Evolutionary conservation across 2,329 filamentous ascomycete genomes (phyloP).

Genomic region (Raffaelea ambrosiae): DNA sequence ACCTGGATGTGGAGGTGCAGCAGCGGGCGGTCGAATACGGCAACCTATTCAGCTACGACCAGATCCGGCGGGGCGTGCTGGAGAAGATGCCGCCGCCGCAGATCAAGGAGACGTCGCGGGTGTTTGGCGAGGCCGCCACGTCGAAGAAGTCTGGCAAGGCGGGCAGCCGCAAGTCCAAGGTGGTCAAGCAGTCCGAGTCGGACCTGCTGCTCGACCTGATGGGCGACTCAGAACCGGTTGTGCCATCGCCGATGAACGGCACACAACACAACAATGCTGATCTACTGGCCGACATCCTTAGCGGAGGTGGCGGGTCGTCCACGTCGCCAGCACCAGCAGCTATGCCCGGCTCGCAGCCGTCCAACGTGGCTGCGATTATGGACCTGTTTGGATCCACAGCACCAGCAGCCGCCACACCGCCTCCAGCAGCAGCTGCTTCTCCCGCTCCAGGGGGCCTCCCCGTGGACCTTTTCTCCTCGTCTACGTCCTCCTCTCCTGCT

Average conservation of each 20-base stretch:
- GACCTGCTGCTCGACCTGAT: conserved; percentile 89
- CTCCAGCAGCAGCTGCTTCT: conserved; percentile 16
- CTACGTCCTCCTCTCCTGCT: conserved; percentile 26
- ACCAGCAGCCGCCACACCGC: neutral
- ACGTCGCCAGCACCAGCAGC: conserved; percentile 24
- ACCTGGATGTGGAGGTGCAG: conserved; percentile 90
- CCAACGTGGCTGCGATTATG: conserved; percentile 70
- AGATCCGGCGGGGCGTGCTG: conserved; percentile 79
- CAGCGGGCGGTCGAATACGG: conserved; percentile 92
- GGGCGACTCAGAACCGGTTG: conserved; percentile 59
- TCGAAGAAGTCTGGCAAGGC: conserved; percentile 52
- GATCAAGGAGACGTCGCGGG: conserved; percentile 89
- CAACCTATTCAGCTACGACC: conserved; percentile 86
- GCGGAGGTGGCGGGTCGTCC: conserved; percentile 54
- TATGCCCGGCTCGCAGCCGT: conserved; percentile 44
- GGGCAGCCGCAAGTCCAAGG: conserved; percentile 66
- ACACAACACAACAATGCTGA: conserved; percentile 73
- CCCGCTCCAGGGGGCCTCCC: conserved; percentile 28
- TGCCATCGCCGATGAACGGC: conserved; percentile 43
- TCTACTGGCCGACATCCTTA: conserved; percentile 84
- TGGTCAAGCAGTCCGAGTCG: conserved; percentile 77
- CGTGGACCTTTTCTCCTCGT: conserved; percentile 42
- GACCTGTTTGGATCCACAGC: conserved; percentile 61
- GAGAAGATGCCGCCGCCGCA: conserved; percentile 98
- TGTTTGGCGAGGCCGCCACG: conserved; percentile 69